Base-by-base conservation (phyloP, 164 flowering plant species). In the Aristolochia californica region DNA sequence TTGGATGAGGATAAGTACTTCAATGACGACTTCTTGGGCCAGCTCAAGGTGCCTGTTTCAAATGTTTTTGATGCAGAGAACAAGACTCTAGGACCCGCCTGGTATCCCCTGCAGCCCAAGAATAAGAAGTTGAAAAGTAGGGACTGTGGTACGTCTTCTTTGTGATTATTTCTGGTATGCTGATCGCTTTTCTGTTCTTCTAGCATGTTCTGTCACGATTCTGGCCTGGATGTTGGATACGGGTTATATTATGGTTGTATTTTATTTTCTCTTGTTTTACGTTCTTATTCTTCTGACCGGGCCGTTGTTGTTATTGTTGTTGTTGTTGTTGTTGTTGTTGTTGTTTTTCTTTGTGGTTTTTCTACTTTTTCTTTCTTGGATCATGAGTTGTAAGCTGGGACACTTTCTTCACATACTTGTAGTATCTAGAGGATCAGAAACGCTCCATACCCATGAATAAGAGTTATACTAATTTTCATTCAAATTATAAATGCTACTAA, bases 1-100 rank as follows among this genome's bases (percentile, higher is more conserved):
- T 53, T 84, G 62, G 95, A 85, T 70, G 98, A 88, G 60, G 98
- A 91, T 58, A 86, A 78, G 80, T 91, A 78, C 73, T 84, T 86
- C 66, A 83, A 78, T 54, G 87, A 88, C 68, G 95, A 91, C 64
- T 83, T 88, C 62, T 76, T 91, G 16, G 96, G 98, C 13, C 79
- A 66, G 56, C 30, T 91, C 18, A 84, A 74, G 60, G 52, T 91
- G 5, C 83, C 95, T 0, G 68, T 91, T 51, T 73, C 72, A 0
- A 71, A 28, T 18, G 89, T 88, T 53, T 82, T 91, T 21, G 94
- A 91, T 63, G 77, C 91, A 0, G 77, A 72, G 16, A 73, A 73
- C 34, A 77, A 80, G 67, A 80, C 86, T 13, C 82, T 91, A 55
- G 85, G 81, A 25, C 74, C 86, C 59, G 61, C 74, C 30, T 91